phyloP scores from a whole-genome alignment of 768 basidiomycete genomes.

The Lentinula detonsa region DNA sequence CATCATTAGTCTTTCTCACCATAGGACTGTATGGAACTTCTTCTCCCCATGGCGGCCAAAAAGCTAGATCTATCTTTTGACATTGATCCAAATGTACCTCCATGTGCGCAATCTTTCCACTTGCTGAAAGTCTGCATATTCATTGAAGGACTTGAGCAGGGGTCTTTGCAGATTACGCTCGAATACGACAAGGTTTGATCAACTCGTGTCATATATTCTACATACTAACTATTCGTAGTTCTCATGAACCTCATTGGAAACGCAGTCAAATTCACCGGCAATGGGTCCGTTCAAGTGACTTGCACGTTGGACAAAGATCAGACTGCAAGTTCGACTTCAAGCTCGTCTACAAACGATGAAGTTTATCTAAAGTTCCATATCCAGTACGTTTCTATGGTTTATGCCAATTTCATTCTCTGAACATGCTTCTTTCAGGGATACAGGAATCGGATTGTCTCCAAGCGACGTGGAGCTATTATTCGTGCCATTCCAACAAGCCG shows the following conservation, averaged over 20 bases:
- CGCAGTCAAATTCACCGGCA: constrained; percentile 67
- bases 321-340: constrained; percentile 4
- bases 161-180: constrained; percentile 69
- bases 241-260: constrained; percentile 77
- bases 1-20: neutral
- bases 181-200: constrained; percentile 60
- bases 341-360: constrained; percentile 28
- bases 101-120: constrained; percentile 33
- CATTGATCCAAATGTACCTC: constrained; percentile 60
- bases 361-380: constrained; percentile 60
- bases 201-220: neutral
- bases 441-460: constrained; percentile 64
- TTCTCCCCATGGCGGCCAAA: constrained; percentile 69
- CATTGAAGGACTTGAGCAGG: constrained; percentile 25
- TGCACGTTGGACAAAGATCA: constrained; percentile 45
- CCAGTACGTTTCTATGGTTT: constrained; percentile 30
- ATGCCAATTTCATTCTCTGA: neutral
- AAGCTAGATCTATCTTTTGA: constrained; percentile 71
- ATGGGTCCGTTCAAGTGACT: constrained; percentile 56
- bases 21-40: constrained; percentile 72
- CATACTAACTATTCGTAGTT: constrained; percentile 28
- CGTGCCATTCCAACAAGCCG: constrained; percentile 73
- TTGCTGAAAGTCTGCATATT: neutral
- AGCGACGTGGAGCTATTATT: constrained; percentile 65
- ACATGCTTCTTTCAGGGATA: constrained; percentile 39